Percentiles rank a stretch among this genome's conserved stretches.
phyloP scores from a whole-genome alignment of 441 rosid species.

The Gossypium schwendimanii region DNA sequence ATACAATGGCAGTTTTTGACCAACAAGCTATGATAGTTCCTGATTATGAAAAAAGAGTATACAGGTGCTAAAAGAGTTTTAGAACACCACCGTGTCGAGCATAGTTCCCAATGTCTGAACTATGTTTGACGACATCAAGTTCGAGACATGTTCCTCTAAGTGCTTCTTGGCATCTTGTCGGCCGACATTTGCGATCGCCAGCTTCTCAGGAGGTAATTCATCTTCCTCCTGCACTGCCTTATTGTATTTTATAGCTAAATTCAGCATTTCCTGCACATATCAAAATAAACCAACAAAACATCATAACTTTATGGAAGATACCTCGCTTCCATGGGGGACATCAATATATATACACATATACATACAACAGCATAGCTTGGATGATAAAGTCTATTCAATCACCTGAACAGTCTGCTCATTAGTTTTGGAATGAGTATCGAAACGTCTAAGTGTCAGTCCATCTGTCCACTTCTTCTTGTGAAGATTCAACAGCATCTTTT shows the following conservation, averaged over 20 bases:
- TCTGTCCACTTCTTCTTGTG: conserved; percentile 99
- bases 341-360: neutral
- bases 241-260: conserved; percentile 74
- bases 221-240: conserved; percentile 96
- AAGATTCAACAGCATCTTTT: conserved; percentile 95
- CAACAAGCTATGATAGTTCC: neutral
- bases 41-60: neutral
- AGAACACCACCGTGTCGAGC: conserved; percentile 92
- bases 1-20: neutral
- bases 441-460: conserved; percentile 79
- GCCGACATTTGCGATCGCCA: conserved; percentile 92
- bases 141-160: conserved; percentile 85
- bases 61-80: conserved; percentile 10
- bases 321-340: neutral
- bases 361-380: neutral
- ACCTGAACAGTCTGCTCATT: conserved; percentile 96
- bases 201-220: conserved; percentile 85
- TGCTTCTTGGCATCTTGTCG: conserved; percentile 98
- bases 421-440: conserved; percentile 86
- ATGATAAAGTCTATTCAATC: conserved; percentile 8
- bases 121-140: conserved; percentile 94
- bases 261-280: conserved; percentile 75
- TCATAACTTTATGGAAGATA: neutral
- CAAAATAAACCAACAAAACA: neutral
- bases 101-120: conserved; percentile 92